phyloP scores from a whole-genome alignment of 495 filamentous ascomycete genomes.

The Penicillium canariense region DNA sequence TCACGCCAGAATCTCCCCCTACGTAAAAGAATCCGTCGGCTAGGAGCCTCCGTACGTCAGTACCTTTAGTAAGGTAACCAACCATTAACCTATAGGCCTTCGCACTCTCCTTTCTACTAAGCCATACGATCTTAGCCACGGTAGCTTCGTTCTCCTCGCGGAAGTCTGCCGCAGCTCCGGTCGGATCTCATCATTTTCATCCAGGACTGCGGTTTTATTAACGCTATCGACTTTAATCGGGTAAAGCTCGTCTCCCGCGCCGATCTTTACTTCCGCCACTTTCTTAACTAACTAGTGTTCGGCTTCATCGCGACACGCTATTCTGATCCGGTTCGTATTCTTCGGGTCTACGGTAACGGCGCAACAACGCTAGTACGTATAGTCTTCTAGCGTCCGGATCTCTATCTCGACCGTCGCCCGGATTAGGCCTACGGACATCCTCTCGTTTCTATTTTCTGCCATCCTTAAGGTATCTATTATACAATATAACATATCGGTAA shows the following conservation, averaged over 20 bases:
- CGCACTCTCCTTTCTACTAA: slow-evolving; percentile 28
- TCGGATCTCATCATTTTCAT: slow-evolving; percentile 17
- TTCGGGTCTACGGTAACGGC: slow-evolving; percentile 26
- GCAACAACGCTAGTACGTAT: slow-evolving; percentile 28
- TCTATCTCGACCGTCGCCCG: slow-evolving; percentile 27
- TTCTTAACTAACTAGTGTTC: slow-evolving; percentile 26
- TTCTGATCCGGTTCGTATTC: slow-evolving; percentile 24
- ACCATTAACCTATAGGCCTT: slow-evolving; percentile 37
- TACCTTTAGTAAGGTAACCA: slow-evolving; percentile 31
- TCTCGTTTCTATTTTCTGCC: slow-evolving; percentile 21
- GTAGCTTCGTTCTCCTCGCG: slow-evolving; percentile 23
- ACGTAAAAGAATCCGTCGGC: slow-evolving; percentile 26
- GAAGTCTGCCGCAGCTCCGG: slow-evolving; percentile 15
- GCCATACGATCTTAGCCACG: slow-evolving; percentile 29
- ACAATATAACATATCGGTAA: slow-evolving; percentile 24
- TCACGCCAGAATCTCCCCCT: slow-evolving; percentile 27
- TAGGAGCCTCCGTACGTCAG: slow-evolving; percentile 26
- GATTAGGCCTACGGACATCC: slow-evolving; percentile 22
- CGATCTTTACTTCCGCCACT: slow-evolving; percentile 23
- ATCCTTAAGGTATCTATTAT: slow-evolving; percentile 27
- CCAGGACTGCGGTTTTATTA: slow-evolving; percentile 27
- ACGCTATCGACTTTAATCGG: slow-evolving; percentile 34
- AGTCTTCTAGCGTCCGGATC: slow-evolving; percentile 23
- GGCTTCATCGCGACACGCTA: slow-evolving; percentile 13
- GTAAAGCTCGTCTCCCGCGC: slow-evolving; percentile 28